Evolutionary conservation across 2,329 filamentous ascomycete species (phyloP), one percentile per base, ranked within the genome.

Genomic region (Colletotrichum ledebouriae): DNA sequence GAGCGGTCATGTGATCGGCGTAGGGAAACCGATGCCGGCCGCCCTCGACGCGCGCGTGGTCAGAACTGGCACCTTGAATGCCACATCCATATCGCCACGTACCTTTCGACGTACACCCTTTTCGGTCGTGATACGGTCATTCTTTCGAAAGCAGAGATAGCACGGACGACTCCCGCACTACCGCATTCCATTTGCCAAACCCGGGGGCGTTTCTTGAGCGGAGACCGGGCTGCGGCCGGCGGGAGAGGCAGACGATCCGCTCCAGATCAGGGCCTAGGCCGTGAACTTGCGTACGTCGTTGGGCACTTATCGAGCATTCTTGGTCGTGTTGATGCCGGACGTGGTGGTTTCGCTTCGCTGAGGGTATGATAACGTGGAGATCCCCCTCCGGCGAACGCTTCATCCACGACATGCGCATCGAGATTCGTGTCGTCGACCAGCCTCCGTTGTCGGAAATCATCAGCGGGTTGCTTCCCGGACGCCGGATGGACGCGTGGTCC

Each of bases 1-100:
- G 42, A 52, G 22, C 61, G 67, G 46, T 73, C 73, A 74, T 58
- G 67, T 74, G 73, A 74, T 71, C 73, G 73, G 73, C 63, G 52
- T 67, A 59, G 53, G 33, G 59, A 49, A 37, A 55, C 69, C 66
- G 69, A 59, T 52, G 57, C 69, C 68, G 68, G 12, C 68, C 59
- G 63, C 6, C 37, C 22, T 55, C 29, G 61, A 42, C 37, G 62
- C 62, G 62, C 62, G 52, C 56, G 65, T 68, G 60, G 65, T 53
- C 65, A 42, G 34, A 20, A 9, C 57, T 39, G 6, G 17, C 59
- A 59, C 52, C 37, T 17, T 34, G 46, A 41, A 52, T 41, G 39
- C 34, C 59, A 34, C 53, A 17, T 17, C 7, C 49, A 46, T 56
- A 52, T 64, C 59, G 59, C 56, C 59, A 67, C 64, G 46, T 55